Conservation (phyloP, 2,329 filamentous ascomycete species). For the Alternaria triticimaculans region DNA sequence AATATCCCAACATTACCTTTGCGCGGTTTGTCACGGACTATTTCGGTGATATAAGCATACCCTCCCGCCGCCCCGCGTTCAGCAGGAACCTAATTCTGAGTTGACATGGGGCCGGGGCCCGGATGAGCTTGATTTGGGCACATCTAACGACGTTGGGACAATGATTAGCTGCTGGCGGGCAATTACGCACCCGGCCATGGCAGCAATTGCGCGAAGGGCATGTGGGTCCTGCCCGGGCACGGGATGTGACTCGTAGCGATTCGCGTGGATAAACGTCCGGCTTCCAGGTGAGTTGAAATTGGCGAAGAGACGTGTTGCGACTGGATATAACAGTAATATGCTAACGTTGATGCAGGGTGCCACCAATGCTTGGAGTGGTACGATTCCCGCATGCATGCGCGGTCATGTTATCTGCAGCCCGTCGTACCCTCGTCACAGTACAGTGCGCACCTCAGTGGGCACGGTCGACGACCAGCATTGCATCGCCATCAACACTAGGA, state of each 20-base stretch:
- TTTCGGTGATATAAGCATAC: constrained; percentile 6
- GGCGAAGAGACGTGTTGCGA: neutral
- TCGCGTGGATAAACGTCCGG: constrained; percentile 19
- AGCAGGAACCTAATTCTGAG: constrained; percentile 8
- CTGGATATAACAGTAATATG: neutral
- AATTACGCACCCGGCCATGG: constrained; percentile 10
- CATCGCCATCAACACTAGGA: neutral
- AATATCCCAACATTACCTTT: neutral
- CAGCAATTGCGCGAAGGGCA: constrained; percentile 5
- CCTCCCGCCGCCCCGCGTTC: constrained; percentile 12
- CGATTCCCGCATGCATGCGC: neutral
- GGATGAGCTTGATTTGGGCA: neutral
- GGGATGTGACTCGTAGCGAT: constrained; percentile 8
- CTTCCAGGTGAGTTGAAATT: neutral
- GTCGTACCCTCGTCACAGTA: neutral
- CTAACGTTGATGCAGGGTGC: neutral
- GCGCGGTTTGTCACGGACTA: neutral
- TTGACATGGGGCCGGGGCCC: constrained; percentile 10
- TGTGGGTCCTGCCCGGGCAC: constrained; percentile 1
- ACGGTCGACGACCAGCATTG: neutral
- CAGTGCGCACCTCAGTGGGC: neutral
- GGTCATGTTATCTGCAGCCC: constrained; percentile 1
- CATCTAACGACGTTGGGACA: neutral
- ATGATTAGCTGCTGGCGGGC: constrained; percentile 6
- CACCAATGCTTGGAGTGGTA: neutral